phyloP scores from a whole-genome alignment of 805 yeast species.

The Yarrowia keelungensis region DNA sequence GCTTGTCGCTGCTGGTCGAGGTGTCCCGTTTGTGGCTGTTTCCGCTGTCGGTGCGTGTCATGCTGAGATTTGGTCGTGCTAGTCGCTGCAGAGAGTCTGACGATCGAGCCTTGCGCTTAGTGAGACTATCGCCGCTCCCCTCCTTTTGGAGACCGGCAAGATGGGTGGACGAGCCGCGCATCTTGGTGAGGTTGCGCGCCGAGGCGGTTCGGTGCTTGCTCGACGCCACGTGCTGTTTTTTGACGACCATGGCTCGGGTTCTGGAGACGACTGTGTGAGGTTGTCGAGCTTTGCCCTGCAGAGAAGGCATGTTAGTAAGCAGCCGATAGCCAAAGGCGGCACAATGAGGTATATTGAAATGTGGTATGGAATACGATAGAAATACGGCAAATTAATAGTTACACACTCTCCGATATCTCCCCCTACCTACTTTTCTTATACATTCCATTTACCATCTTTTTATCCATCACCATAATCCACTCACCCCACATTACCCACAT shows the following conservation, averaged over 20 bases:
- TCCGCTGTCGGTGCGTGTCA: slow-evolving; percentile 15
- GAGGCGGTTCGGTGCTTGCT: slow-evolving; percentile 34
- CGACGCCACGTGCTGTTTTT: slow-evolving; percentile 33
- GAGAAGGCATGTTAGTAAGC: slow-evolving; percentile 1
- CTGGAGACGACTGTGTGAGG: neutral
- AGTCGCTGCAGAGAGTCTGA: slow-evolving; percentile 30
- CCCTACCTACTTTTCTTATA: too few relatives aligned
- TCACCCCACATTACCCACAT: too few relatives aligned
- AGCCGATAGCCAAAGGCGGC: too few relatives aligned
- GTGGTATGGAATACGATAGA: too few relatives aligned
- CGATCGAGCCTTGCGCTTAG: slow-evolving; percentile 34
- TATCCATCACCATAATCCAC: too few relatives aligned
- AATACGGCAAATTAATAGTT: too few relatives aligned
- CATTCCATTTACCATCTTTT: too few relatives aligned
- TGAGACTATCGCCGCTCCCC: slow-evolving; percentile 29
- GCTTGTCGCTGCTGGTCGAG: slow-evolving; percentile 5
- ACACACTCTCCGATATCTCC: too few relatives aligned
- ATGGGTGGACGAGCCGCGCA: slow-evolving; percentile 35
- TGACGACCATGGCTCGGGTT: slow-evolving; percentile 32
- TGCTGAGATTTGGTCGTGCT: slow-evolving; percentile 22
- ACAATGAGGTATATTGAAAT: too few relatives aligned
- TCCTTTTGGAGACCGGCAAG: slow-evolving; percentile 15
- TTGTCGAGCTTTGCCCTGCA: slow-evolving; percentile 2
- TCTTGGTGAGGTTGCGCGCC: slow-evolving; percentile 22
- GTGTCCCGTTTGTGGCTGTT: slow-evolving; percentile 17